phyloP scores from a whole-genome alignment of 106 monocot genomes.

The Xerophyta viscosa region DNA sequence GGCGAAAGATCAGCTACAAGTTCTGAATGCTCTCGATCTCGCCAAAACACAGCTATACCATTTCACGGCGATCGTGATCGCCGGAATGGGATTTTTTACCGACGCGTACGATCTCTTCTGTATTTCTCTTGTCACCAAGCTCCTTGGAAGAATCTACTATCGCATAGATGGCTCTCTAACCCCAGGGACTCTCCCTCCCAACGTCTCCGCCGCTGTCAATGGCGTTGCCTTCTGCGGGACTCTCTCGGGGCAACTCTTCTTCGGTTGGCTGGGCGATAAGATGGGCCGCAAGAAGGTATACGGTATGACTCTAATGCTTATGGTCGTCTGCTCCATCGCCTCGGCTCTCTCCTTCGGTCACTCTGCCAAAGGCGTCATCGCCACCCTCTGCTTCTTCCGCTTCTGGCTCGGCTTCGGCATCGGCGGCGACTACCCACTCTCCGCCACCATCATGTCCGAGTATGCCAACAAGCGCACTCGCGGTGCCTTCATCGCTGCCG shows the following conservation, averaged over 20 bases:
- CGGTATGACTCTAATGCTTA: conserved; percentile 33
- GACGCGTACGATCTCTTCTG: conserved; percentile 97
- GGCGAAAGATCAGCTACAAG: conserved; percentile 13
- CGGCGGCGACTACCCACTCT: conserved; percentile 64
- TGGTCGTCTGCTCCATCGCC: conserved; percentile 25
- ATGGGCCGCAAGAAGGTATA: conserved; percentile 37
- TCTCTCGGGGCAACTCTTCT: conserved; percentile 36
- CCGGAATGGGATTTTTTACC: conserved; percentile 97
- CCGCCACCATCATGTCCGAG: conserved; percentile 74
- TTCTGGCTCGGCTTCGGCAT: conserved; percentile 74
- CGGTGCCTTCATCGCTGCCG: conserved; percentile 64
- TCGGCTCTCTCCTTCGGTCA: conserved; percentile 29
- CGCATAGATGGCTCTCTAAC: conserved; percentile 3
- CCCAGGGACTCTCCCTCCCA: conserved; percentile 32
- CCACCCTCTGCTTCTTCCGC: conserved; percentile 59
- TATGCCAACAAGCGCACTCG: conserved; percentile 58
- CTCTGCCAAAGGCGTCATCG: conserved; percentile 23
- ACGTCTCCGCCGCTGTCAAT: conserved; percentile 29
- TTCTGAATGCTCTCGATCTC: conserved; percentile 39
- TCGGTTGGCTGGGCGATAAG: conserved; percentile 46
- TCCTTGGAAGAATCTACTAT: conserved; percentile 84
- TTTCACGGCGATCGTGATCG: conserved; percentile 79
- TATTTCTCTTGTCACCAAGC: conserved; percentile 87
- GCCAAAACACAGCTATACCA: conserved; percentile 87
- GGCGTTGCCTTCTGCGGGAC: conserved; percentile 40